phyloP scores from a whole-genome alignment of 495 filamentous ascomycete species.

The Penicillium atrosanguineum region DNA sequence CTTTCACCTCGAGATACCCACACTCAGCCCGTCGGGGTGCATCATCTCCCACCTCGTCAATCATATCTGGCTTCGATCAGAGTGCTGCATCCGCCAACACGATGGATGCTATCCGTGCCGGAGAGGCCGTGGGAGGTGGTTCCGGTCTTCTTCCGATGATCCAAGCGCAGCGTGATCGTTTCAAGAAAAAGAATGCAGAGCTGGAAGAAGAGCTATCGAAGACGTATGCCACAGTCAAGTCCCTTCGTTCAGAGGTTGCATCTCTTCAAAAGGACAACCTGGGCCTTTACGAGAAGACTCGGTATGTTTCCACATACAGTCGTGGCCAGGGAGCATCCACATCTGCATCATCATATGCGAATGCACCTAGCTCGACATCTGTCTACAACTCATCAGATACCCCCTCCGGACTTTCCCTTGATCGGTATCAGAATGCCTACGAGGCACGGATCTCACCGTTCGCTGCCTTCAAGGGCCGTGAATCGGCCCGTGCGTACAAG shows the following conservation, averaged over 20 bases:
- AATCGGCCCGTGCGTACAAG: constrained; percentile 89
- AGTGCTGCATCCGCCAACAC: constrained; percentile 43
- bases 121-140: constrained; percentile 75
- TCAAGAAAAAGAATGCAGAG: constrained; percentile 92
- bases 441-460: constrained; percentile 95
- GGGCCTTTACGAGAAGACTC: constrained; percentile 94
- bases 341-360: constrained; percentile 66
- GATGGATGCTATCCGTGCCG: constrained; percentile 58
- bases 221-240: constrained; percentile 74
- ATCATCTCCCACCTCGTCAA: constrained; percentile 92
- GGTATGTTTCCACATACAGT: constrained; percentile 91
- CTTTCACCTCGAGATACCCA: constrained; percentile 78
- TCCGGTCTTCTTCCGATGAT: constrained; percentile 97
- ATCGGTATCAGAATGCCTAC: constrained; percentile 90
- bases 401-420: constrained; percentile 64
- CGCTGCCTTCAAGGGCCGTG: constrained; percentile 87
- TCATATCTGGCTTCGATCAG: constrained; percentile 91
- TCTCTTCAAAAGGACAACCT: constrained; percentile 95
- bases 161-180: constrained; percentile 94
- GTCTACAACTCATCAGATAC: constrained; percentile 60
- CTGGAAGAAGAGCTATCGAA: constrained; percentile 90
- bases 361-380: constrained; percentile 71
- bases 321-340: constrained; percentile 62
- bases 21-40: constrained; percentile 67
- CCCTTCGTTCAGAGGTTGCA: constrained; percentile 85